A percentile compares a stretch with the other conserved stretches of the same genome.
Evolutionary conservation across 768 basidiomycete genomes (phyloP).

Genomic region (Tubosaeta sp.): DNA sequence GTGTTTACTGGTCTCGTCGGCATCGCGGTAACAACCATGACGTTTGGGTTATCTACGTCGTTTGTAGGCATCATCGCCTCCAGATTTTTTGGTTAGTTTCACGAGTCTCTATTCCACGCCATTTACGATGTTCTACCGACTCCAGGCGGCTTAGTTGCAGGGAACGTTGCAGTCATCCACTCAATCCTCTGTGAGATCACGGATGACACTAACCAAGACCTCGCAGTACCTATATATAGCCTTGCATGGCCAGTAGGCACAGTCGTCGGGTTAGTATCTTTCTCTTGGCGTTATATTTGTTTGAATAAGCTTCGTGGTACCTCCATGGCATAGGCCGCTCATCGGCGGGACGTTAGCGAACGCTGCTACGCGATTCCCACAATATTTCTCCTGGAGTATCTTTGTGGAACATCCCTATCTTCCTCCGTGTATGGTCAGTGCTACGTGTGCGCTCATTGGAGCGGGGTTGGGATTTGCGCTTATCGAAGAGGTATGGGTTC

Average conservation of each 20-base stretch:
- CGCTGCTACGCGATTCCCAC: constrained; percentile 14
- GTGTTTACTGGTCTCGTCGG: constrained; percentile 50
- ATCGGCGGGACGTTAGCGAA: constrained; percentile 21
- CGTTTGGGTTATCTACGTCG: constrained; percentile 54
- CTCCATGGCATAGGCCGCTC: constrained; percentile 8
- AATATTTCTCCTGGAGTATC: constrained; percentile 9
- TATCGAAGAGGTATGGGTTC: constrained; percentile 17
- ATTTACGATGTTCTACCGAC: neutral
- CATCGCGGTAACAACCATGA: constrained; percentile 45
- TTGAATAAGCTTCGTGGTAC: neutral
- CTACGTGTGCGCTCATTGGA: constrained; percentile 7
- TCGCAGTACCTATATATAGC: constrained; percentile 55
- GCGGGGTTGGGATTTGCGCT: constrained; percentile 12
- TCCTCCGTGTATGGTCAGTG: constrained; percentile 11
- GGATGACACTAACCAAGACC: constrained; percentile 55
- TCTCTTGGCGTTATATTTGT: neutral
- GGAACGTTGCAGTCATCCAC: constrained; percentile 59
- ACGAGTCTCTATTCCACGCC: neutral
- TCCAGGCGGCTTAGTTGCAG: constrained; percentile 60
- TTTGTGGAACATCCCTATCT: constrained; percentile 16
- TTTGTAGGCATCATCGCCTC: constrained; percentile 46
- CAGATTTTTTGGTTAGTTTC: constrained; percentile 45
- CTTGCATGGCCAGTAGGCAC: constrained; percentile 55
- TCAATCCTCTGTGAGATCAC: constrained; percentile 60
- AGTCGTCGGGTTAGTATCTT: constrained; percentile 43